These are phyloP conservation scores for Ceratocystis ficicola DNA, from an alignment of 2,329 filamentous ascomycete genomes.

Conservation along the genomic window DNA sequence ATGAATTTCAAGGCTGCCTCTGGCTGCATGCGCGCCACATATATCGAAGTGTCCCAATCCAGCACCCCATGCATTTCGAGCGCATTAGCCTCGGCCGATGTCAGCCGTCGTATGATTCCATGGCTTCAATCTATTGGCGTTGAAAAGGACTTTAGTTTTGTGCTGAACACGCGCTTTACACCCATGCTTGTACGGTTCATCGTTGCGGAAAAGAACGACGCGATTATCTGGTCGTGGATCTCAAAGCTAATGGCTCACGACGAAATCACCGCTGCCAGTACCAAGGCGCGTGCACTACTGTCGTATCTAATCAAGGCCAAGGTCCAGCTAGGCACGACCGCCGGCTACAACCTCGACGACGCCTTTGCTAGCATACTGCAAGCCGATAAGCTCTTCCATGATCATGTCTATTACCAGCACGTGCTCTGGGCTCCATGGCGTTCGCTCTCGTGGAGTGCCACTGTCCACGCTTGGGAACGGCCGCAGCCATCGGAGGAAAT, in stretches of 20 bases:
- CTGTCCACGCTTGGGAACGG: constrained; percentile 38
- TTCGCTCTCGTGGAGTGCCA: constrained; percentile 40
- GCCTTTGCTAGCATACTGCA: constrained; percentile 39
- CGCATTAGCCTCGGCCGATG: constrained; percentile 34
- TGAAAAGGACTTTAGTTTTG: constrained; percentile 37
- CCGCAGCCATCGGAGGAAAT: constrained; percentile 36
- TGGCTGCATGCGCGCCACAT: constrained; percentile 42
- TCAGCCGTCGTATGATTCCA: constrained; percentile 37
- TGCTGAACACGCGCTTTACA: constrained; percentile 33
- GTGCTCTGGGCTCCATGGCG: constrained; percentile 36
- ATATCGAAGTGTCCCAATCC: constrained; percentile 32
- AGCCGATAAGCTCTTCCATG: constrained; percentile 35
- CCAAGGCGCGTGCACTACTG: constrained; percentile 29
- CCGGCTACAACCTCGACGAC: constrained; percentile 35
- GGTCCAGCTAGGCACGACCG: constrained; percentile 25
- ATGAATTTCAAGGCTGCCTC: constrained; percentile 44
- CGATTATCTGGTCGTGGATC: constrained; percentile 43
- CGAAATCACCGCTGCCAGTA: constrained; percentile 23
- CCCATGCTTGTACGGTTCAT: constrained; percentile 38
- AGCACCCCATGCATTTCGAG: constrained; percentile 28
- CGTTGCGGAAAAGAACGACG: constrained; percentile 41
- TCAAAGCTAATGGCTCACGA: constrained; percentile 31
- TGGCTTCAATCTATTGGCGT: constrained; percentile 44
- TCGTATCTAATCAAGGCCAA: constrained; percentile 35
- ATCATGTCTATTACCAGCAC: constrained; percentile 29